A percentile compares a stretch with the other conserved stretches of the same genome.
phyloP scores from a whole-genome alignment of 805 yeast genomes.

The Metschnikowia reukaufii region DNA sequence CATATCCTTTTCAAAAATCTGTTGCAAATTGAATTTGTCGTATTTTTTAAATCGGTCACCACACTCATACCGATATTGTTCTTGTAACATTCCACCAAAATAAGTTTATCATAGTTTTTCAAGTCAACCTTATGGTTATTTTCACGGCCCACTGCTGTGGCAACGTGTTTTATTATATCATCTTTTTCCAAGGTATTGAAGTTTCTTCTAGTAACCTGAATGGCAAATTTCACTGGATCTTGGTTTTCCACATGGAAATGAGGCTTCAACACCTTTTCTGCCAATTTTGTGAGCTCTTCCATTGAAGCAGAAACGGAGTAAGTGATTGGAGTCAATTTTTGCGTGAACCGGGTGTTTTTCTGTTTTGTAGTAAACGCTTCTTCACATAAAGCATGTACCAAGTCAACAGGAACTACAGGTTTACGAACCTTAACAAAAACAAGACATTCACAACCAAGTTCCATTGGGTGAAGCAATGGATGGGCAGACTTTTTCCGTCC shows the following conservation, averaged over 20 bases:
- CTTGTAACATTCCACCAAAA: constrained; percentile 86
- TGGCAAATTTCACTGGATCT: constrained; percentile 62
- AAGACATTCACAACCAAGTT: constrained; percentile 77
- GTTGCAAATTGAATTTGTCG: constrained; percentile 77
- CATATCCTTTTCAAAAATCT: constrained; percentile 57
- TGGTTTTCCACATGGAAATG: constrained; percentile 58
- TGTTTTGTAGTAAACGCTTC: constrained; percentile 51
- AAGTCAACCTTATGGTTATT: constrained; percentile 78
- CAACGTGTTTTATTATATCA: constrained; percentile 72
- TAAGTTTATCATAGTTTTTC: constrained; percentile 72
- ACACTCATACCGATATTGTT: constrained; percentile 86
- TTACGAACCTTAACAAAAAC: constrained; percentile 77
- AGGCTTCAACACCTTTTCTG: constrained; percentile 59
- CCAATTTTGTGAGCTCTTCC: constrained; percentile 63
- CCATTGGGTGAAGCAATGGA: constrained; percentile 53
- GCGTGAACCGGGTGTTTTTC: constrained; percentile 71
- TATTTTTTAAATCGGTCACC: constrained; percentile 62
- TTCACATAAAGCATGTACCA: constrained; percentile 64
- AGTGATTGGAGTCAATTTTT: constrained; percentile 78
- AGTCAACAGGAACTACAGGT: constrained; percentile 75
- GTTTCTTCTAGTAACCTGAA: constrained; percentile 75
- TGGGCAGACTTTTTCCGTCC: constrained; percentile 38
- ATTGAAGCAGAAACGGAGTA: constrained; percentile 69
- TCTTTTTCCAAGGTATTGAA: constrained; percentile 70
- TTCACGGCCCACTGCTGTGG: constrained; percentile 66